Evolutionary conservation across 2,329 filamentous ascomycete species (phyloP).

Genomic region (Arthrobotrys conoides): DNA sequence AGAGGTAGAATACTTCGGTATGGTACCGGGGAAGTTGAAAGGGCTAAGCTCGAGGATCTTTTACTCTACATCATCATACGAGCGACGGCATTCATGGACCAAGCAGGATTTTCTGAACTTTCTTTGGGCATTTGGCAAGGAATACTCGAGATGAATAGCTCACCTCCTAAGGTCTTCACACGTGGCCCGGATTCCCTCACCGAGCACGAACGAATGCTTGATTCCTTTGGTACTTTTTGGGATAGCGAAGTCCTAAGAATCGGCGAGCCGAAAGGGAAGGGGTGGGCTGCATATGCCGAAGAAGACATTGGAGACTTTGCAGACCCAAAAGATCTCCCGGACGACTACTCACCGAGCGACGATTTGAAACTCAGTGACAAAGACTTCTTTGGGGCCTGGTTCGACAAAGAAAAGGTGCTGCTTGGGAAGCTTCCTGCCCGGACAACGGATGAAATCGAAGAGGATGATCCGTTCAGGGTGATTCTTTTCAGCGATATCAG

Average conservation of each 20-base stretch:
- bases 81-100: slow-evolving; percentile 79
- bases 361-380: slow-evolving; percentile 59
- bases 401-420: slow-evolving; percentile 67
- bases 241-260: slow-evolving; percentile 84
- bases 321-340: slow-evolving; percentile 55
- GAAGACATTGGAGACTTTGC: slow-evolving; percentile 61
- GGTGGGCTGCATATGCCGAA: slow-evolving; percentile 75
- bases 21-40: slow-evolving; percentile 31
- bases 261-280: slow-evolving; percentile 79
- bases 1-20: slow-evolving; percentile 63
- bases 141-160: slow-evolving; percentile 79
- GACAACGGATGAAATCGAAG: slow-evolving; percentile 79
- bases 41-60: slow-evolving; percentile 62
- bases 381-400: slow-evolving; percentile 68
- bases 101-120: slow-evolving; percentile 83
- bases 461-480: slow-evolving; percentile 86
- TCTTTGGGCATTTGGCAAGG: slow-evolving; percentile 87
- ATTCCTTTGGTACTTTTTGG: slow-evolving; percentile 81
- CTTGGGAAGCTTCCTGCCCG: slow-evolving; percentile 75
- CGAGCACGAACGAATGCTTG: slow-evolving; percentile 64
- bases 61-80: slow-evolving; percentile 79
- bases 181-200: slow-evolving; percentile 59
- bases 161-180: slow-evolving; percentile 69
- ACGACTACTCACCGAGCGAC: slow-evolving; percentile 31
- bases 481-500: slow-evolving; percentile 84